phyloP scores from a whole-genome alignment of 2,329 filamentous ascomycete species.

The Moelleriella libera region DNA sequence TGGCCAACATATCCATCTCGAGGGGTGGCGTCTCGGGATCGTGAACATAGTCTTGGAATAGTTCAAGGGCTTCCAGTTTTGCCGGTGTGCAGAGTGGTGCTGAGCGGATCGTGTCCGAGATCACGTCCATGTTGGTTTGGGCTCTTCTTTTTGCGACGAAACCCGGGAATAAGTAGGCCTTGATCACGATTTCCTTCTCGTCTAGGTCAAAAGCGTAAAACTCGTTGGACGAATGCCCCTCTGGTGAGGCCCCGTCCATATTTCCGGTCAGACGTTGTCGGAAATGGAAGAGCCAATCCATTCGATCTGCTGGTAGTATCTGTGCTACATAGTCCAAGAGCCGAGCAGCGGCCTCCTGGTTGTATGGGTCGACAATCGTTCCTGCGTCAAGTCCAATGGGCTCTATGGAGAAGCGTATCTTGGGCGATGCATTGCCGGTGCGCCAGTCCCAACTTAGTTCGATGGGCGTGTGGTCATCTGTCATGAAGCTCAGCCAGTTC shows the following conservation, averaged over 20 bases:
- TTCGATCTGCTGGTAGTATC: background rate
- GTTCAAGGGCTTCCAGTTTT: background rate
- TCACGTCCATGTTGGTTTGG: slow-evolving; percentile 1
- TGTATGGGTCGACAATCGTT: slow-evolving; percentile 8
- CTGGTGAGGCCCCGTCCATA: background rate
- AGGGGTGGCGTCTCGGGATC: background rate
- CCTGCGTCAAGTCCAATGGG: slow-evolving; percentile 15
- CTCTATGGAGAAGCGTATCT: slow-evolving; percentile 17
- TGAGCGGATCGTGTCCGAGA: background rate
- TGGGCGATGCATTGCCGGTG: slow-evolving; percentile 8
- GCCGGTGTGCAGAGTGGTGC: background rate
- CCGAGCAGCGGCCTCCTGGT: background rate
- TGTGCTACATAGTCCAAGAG: background rate
- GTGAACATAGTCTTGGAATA: background rate
- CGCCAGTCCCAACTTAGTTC: slow-evolving; percentile 23
- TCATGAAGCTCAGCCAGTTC: slow-evolving; percentile 24
- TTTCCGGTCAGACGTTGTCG: background rate
- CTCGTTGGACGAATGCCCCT: background rate
- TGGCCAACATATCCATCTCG: slow-evolving; percentile 15
- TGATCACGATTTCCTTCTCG: background rate
- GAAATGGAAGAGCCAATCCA: background rate
- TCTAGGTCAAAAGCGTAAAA: slow-evolving; percentile 1
- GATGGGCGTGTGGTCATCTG: slow-evolving; percentile 20
- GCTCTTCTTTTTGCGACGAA: background rate
- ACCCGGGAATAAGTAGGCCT: background rate